Conservation (phyloP, 1,284 basidiomycete species). For the Fistulinella staudtii region DNA sequence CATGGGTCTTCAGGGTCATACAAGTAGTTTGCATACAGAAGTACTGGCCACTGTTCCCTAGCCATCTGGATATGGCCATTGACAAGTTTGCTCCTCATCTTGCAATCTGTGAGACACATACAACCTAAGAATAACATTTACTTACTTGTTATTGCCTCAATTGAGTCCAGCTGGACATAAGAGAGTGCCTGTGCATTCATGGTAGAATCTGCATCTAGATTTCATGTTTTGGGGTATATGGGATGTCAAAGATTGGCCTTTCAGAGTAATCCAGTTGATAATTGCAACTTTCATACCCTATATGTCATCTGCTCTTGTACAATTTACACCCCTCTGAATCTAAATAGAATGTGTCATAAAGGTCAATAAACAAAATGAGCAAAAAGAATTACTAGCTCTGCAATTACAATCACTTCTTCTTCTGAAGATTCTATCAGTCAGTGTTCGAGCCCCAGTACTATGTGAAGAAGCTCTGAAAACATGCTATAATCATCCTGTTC, state of each 20-base stretch:
- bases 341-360: neutral
- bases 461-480: neutral
- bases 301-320: conserved; percentile 5
- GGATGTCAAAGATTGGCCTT: neutral
- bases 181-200: neutral
- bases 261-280: neutral
- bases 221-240: conserved; percentile 9
- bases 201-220: neutral
- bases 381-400: neutral
- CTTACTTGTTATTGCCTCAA: neutral
- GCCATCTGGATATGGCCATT: neutral
- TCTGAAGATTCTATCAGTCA: neutral
- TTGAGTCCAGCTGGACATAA: neutral
- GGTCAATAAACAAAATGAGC: too few species aligned
- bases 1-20: neutral
- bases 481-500: neutral
- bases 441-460: neutral
- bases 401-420: neutral
- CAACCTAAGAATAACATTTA: neutral
- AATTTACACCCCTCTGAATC: conserved; percentile 11
- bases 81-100: neutral
- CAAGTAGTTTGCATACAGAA: neutral
- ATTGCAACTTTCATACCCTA: neutral
- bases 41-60: neutral
- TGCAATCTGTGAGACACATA: neutral